Evolutionary conservation across 345 rosid species (phyloP).

Genomic region (Noccaea caerulescens): DNA sequence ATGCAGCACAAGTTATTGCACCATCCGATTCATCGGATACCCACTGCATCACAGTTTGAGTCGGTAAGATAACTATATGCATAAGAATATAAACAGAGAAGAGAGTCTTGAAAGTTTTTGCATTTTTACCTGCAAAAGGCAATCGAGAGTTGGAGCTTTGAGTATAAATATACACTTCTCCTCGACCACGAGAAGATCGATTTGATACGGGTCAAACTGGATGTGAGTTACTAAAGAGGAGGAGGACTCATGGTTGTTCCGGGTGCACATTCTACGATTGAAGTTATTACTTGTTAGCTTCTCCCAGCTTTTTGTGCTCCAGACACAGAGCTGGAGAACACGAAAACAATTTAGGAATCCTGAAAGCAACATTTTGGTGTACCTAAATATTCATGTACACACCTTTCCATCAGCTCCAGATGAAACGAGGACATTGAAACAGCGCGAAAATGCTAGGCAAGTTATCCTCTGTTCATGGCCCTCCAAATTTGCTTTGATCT

Average conservation of each 20-base stretch:
- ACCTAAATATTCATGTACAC: not conserved
- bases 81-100: constrained; percentile 9
- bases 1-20: constrained; percentile 35
- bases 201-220: constrained; percentile 45
- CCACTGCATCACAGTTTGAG: constrained; percentile 33
- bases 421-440: constrained; percentile 40
- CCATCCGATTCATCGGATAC: constrained; percentile 28
- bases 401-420: constrained; percentile 45
- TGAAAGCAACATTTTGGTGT: not conserved
- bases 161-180: constrained; percentile 25
- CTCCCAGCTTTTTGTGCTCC: constrained; percentile 37
- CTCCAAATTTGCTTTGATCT: constrained; percentile 39
- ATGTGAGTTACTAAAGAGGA: constrained; percentile 22
- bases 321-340: constrained; percentile 39
- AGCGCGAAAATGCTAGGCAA: constrained; percentile 37
- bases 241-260: constrained; percentile 20
- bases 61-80: constrained; percentile 8
- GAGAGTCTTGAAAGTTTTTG: constrained; percentile 8
- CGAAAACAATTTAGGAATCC: constrained; percentile 19
- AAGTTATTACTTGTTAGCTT: constrained; percentile 20
- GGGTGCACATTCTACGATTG: constrained; percentile 2
- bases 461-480: constrained; percentile 44
- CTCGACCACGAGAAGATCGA: constrained; percentile 35
- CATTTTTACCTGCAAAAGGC: constrained; percentile 39
- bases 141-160: constrained; percentile 33